Evolutionary conservation across 129 eudicot genomes (phyloP), one percentile per base, ranked within the genome.

Genomic region (Pulicaria dysenterica): DNA sequence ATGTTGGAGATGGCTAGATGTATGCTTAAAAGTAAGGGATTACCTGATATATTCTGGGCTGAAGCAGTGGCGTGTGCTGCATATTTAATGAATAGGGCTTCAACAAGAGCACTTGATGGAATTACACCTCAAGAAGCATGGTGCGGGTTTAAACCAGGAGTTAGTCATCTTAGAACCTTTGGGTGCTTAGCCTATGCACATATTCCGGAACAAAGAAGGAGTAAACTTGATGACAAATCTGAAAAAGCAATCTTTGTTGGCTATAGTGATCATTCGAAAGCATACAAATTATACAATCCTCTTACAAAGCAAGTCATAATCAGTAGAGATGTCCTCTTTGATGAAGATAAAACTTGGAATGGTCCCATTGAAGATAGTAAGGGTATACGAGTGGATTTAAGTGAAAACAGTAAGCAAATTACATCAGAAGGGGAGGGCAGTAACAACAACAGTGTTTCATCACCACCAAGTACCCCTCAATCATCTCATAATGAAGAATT

Each of bases 121-220:
- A 53, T 9, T 2, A 66, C 73, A 14, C 66, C 80, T 4, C 58
- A 76, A 24, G 73, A 76, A 56, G 67, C 80, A 3, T 76, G 74
- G 58, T 17, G 8, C 8, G 67, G 67, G 3, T 3, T 1, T 3
- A 65, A 76, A 8, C 80, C 80, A 19, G 9, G 3, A 3, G 73
- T 54, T 2, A 3, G 12, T 5, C 54, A 76, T 11, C 34, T 76
- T 5, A 55, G 39, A 10, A 15, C 67, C 1, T 63, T 55, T 34
- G 74, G 80, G 2, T 37, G 48, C 9, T 5, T 76, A 11, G 73
- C 67, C 0, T 49, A 66, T 5, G 45, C 54, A 7, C 67, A 76
- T 66, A 17, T 76, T 13, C 72, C 75, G 16, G 17, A 70, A 1
- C 50, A 51, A 6, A 39, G 39, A 5, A 10, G 49, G 7, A 0